A percentile compares a stretch with the other conserved stretches of the same genome.
Conservation (phyloP, 129 eudicot species). For the Pseudognaphalium luteoalbum region DNA sequence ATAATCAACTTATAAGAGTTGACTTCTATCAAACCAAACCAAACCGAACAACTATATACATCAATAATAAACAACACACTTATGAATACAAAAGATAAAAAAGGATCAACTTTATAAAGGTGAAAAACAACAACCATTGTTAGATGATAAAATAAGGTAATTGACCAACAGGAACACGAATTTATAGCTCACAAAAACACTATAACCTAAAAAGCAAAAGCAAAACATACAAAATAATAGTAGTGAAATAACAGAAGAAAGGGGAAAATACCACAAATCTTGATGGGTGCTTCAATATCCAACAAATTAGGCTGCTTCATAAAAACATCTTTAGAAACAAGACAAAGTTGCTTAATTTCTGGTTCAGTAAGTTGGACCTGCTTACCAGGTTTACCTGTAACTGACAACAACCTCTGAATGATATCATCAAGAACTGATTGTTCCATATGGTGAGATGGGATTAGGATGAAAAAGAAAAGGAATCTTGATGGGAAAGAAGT, state of each 20-base stretch:
- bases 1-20: conserved; percentile 6
- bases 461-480: not conserved
- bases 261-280: conserved; percentile 59
- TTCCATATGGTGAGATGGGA: conserved; percentile 42
- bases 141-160: not conserved
- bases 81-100: not conserved
- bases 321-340: conserved; percentile 51
- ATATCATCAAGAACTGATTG: conserved; percentile 61
- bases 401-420: conserved; percentile 65
- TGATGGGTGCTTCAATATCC: conserved; percentile 87
- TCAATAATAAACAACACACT: conserved; percentile 2
- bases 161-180: not conserved
- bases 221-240: not conserved
- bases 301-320: conserved; percentile 75
- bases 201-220: conserved; percentile 3
- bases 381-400: conserved; percentile 75
- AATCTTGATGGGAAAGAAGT: not conserved
- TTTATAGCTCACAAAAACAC: not conserved
- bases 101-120: not conserved
- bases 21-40: conserved; percentile 11
- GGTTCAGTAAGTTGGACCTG: conserved; percentile 84
- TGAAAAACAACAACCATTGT: not conserved
- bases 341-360: conserved; percentile 83
- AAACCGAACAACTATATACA: not conserved
- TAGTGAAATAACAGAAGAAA: not conserved